These are phyloP conservation scores for Sextonia rubra DNA, from an alignment of 164 flowering plant species.

Conservation along the genomic window DNA sequence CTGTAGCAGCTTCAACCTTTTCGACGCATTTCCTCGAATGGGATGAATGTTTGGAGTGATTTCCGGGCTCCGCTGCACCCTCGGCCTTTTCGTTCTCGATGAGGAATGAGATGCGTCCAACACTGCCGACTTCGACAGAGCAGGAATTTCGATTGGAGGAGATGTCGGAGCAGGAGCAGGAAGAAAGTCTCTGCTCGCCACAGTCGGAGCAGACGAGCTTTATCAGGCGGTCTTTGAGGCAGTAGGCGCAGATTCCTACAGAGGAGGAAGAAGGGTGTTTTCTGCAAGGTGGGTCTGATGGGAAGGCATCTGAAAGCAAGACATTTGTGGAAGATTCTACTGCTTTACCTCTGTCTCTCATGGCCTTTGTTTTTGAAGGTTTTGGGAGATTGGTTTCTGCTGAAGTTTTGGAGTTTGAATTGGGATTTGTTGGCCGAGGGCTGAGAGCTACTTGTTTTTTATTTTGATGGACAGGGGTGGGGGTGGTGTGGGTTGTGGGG, in stretches of 20 bases:
- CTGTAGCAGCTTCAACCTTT: conserved; percentile 34
- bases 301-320: conserved; percentile 21
- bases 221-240: conserved; percentile 64
- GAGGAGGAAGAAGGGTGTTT: conserved; percentile 68
- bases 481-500: too few species aligned
- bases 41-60: conserved; percentile 1
- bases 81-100: conserved; percentile 49
- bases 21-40: conserved; percentile 16
- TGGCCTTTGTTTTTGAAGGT: conserved; percentile 8
- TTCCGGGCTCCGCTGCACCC: conserved; percentile 1
- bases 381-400: background rate
- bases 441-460: too few species aligned
- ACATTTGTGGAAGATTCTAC: conserved; percentile 5
- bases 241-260: conserved; percentile 72
- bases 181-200: conserved; percentile 79
- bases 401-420: too few species aligned
- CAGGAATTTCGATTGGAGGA: conserved; percentile 44
- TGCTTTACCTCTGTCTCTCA: conserved; percentile 63
- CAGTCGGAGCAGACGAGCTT: conserved; percentile 78
- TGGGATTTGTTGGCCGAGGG: too few species aligned
- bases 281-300: conserved; percentile 53
- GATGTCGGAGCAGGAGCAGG: conserved; percentile 74
- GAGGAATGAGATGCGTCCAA: conserved; percentile 71
- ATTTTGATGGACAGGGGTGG: too few species aligned
- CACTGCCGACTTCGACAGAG: conserved; percentile 57